Percentiles rank a stretch among this genome's conserved stretches.
These are phyloP conservation scores for Maudiozyma bulderi DNA, from an alignment of 805 yeast species.

Conservation along the genomic window DNA sequence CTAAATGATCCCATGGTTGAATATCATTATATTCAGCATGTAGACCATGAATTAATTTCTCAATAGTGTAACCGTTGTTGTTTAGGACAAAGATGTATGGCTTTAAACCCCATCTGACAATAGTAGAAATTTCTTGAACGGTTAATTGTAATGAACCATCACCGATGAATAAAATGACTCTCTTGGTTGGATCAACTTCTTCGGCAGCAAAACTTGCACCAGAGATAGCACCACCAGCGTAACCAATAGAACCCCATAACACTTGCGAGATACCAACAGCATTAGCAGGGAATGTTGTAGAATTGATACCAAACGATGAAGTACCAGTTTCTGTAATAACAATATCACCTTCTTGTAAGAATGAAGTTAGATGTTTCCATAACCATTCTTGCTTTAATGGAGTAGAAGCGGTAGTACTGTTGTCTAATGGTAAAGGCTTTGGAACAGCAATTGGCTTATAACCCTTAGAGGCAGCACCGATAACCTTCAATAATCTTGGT, in stretches of 20 bases:
- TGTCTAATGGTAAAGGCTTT: conserved; percentile 13
- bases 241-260: conserved; percentile 67
- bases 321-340: conserved; percentile 65
- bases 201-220: conserved; percentile 60
- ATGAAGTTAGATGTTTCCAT: conserved; percentile 52
- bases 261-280: conserved; percentile 61
- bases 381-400: conserved; percentile 53
- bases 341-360: conserved; percentile 55
- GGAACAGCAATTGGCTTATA: conserved; percentile 49
- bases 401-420: conserved; percentile 29
- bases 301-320: conserved; percentile 58
- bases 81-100: conserved; percentile 62
- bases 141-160: conserved; percentile 69
- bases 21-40: conserved; percentile 51
- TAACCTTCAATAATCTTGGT: conserved; percentile 30
- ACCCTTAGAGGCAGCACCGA: conserved; percentile 30
- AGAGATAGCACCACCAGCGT: conserved; percentile 50
- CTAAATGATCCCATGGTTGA: conserved; percentile 57
- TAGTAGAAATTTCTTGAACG: conserved; percentile 60
- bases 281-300: conserved; percentile 50
- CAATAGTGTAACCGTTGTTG: conserved; percentile 65
- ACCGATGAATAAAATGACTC: conserved; percentile 59
- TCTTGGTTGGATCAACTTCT: conserved; percentile 46
- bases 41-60: conserved; percentile 60
- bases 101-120: conserved; percentile 51